Percentiles rank a stretch among this genome's conserved stretches.
Conservation (phyloP, 2,329 filamentous ascomycete genomes). For the Colletotrichum sansevieriae region DNA sequence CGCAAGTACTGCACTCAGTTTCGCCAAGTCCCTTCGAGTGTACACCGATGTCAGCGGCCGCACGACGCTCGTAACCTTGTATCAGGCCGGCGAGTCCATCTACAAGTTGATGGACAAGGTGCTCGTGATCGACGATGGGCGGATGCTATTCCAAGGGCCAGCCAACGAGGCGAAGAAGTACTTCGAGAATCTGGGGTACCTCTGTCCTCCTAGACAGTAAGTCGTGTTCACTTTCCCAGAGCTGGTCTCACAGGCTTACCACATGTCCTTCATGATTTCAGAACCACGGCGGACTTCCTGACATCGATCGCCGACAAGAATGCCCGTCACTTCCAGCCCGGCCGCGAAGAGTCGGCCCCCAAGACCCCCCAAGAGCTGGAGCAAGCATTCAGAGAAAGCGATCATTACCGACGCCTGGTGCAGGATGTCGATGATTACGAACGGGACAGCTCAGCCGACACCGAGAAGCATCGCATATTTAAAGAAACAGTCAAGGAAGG, state of each 20-base stretch:
- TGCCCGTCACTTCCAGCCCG: conserved; percentile 72
- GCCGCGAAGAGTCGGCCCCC: conserved; percentile 70
- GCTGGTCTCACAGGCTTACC: too few species aligned
- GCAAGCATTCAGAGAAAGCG: conserved; percentile 69
- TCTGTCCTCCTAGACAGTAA: conserved; percentile 63
- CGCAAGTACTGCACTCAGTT: conserved; percentile 83
- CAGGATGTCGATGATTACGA: conserved; percentile 65
- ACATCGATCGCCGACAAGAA: conserved; percentile 76
- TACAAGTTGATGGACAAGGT: conserved; percentile 80
- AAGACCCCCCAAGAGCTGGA: conserved; percentile 74
- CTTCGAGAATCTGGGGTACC: conserved; percentile 81
- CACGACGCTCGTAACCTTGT: conserved; percentile 58
- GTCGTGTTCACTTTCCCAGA: conserved; percentile 49
- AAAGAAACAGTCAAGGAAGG: conserved; percentile 31
- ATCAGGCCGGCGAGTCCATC: conserved; percentile 59
- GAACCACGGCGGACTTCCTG: conserved; percentile 75
- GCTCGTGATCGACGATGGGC: conserved; percentile 79
- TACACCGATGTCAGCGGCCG: conserved; percentile 83
- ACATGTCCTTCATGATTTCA: conserved; percentile 46
- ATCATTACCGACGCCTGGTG: conserved; percentile 66
- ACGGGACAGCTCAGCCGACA: conserved; percentile 53
- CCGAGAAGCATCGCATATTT: conserved; percentile 38
- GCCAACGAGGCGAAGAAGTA: conserved; percentile 76
- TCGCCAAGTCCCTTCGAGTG: conserved; percentile 75
- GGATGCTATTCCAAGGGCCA: conserved; percentile 82